These are phyloP conservation scores for Salvia rosmarinus DNA, from an alignment of 257 asterid genomes.

Conservation along the genomic window DNA sequence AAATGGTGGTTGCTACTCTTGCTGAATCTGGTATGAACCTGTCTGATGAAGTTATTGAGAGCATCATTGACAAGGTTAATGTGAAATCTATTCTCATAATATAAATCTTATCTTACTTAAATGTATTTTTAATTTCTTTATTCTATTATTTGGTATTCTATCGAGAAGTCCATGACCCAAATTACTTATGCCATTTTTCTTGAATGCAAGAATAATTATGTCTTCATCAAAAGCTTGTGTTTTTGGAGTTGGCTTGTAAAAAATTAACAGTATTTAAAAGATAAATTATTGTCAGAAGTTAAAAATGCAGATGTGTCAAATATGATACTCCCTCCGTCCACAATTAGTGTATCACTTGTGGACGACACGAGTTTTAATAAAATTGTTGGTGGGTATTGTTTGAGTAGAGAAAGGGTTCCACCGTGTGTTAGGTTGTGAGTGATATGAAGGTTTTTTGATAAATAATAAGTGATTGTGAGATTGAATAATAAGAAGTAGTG, in stretches of 20 bases:
- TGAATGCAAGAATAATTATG: background rate
- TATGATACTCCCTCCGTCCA: no score
- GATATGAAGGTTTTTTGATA: no score
- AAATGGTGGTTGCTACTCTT: slow-evolving; percentile 98
- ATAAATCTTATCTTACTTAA: no score
- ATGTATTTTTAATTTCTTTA: background rate
- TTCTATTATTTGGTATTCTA: background rate
- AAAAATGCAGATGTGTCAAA: background rate
- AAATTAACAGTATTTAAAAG: background rate
- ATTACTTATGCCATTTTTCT: background rate
- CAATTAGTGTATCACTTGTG: no score
- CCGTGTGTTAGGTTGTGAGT: no score
- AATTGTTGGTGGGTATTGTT: no score
- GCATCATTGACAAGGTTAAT: slow-evolving; percentile 92
- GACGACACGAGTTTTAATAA: no score
- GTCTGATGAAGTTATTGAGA: slow-evolving; percentile 93
- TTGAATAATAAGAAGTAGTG: no score
- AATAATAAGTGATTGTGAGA: no score
- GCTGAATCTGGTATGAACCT: slow-evolving; percentile 99
- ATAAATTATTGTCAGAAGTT: background rate
- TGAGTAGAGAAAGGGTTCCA: no score
- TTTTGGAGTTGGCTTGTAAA: slow-evolving; percentile 1
- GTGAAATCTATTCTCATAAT: slow-evolving; percentile 10
- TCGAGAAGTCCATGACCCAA: slow-evolving; percentile 1
- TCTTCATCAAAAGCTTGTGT: background rate